Base-by-base conservation (phyloP, 768 basidiomycete genomes). In the Peribolospora baueri region DNA sequence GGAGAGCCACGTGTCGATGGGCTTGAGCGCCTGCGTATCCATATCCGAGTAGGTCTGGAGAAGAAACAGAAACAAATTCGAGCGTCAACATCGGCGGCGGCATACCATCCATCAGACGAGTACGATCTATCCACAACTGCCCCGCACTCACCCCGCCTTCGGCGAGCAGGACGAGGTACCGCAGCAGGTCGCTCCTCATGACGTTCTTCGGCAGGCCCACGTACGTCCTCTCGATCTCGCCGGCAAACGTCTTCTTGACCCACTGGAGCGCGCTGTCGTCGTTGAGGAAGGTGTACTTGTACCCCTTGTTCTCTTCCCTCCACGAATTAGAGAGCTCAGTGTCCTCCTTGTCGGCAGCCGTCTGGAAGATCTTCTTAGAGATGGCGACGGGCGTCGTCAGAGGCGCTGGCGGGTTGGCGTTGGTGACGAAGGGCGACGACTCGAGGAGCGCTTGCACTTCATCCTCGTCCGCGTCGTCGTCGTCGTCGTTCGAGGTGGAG, bases 11-110 rank as follows among this genome's bases (percentile, higher is more conserved):
- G 49, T 42, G 0, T 61, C 59, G 36, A 68, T 61, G 7, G 64
- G 58, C 54, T 65, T 64, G 50, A 70, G 61, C 42, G 66, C 61
- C 38, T 51, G 47, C 7, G 70, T 70, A 54, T 71, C 70, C 37
- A 65, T 66, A 52, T 71, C 67, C 9, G 65, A 58, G 59, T 68
- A 68, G 49, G 68, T 66, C 13, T 25, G 46, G 13, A 6, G 13
- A 13, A 42, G 52, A 50, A 14, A 51, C 57, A 3, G 14, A 3
- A 41, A 42, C 9, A 14, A 48, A 3, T 14, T 3, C 14, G 7
- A 10, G 42, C 10, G 37, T n/a, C 40, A 25, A 46, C 14, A 42
- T 46, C 45, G 45, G 9, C 45, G 25, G 25, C 25, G 25, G 25
- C 1, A 25, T 1, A 25, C 25, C 25, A 25, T 25, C 25, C 25